phyloP scores from a whole-genome alignment of 78 protist species.

The Andalucia godoyi region DNA sequence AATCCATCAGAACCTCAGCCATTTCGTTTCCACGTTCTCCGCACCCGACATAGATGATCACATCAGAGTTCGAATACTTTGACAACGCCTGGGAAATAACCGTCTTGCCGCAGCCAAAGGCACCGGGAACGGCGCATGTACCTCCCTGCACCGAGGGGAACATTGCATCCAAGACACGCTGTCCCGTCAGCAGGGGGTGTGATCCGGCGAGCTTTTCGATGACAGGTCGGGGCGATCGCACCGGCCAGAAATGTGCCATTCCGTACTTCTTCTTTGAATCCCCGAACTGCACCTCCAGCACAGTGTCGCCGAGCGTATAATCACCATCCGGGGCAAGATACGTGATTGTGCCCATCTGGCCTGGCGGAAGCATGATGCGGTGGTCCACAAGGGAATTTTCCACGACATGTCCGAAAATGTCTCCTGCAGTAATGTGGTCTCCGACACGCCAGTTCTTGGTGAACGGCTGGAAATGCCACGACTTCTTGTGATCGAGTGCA shows the following conservation, averaged over 20 bases:
- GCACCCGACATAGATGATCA: slow-evolving; percentile 98
- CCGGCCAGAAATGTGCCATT: slow-evolving; percentile 97
- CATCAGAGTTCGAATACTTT: slow-evolving; percentile 98
- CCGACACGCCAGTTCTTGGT: slow-evolving; percentile 62
- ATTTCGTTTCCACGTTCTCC: slow-evolving; percentile 99
- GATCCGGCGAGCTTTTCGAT: slow-evolving; percentile 85
- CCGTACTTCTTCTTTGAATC: slow-evolving; percentile 14
- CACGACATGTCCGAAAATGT: slow-evolving; percentile 79
- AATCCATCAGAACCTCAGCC: slow-evolving; percentile 99
- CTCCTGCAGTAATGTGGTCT: slow-evolving; percentile 89
- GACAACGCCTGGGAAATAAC: slow-evolving; percentile 98
- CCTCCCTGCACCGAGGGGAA: slow-evolving; percentile 98
- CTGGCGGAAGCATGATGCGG: slow-evolving; percentile 89
- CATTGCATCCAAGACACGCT: slow-evolving; percentile 97
- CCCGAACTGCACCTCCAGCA: slow-evolving; percentile 50
- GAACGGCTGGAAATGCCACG: slow-evolving; percentile 88
- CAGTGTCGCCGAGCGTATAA: slow-evolving; percentile 60
- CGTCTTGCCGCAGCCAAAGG: slow-evolving; percentile 99
- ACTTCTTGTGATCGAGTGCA: slow-evolving; percentile 54
- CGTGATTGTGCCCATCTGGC: slow-evolving; percentile 71
- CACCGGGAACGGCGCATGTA: slow-evolving; percentile 99
- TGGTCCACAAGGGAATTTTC: slow-evolving; percentile 89
- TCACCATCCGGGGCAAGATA: slow-evolving; percentile 77
- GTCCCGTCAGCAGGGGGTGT: slow-evolving; percentile 91
- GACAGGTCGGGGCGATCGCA: slow-evolving; percentile 88